Evolutionary conservation across 441 rosid species (phyloP), one percentile per base, ranked within the genome.

Genomic region (Manihot esculenta): DNA sequence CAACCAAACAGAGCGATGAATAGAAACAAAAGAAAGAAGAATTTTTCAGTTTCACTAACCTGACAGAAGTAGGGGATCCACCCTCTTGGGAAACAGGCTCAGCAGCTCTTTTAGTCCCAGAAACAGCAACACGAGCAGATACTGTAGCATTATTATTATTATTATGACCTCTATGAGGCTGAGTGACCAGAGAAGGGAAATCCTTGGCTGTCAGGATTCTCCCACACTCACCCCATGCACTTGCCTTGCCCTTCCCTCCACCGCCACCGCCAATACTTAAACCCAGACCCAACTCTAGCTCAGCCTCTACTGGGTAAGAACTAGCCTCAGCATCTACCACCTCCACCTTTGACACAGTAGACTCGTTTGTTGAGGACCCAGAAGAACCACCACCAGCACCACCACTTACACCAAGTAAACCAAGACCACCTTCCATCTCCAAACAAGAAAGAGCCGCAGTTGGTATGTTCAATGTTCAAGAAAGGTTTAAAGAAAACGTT

Each of bases 181-280:
- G 80, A 60, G 82, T 35, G 24, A 74, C 81, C 50, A 79, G 80
- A 26, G 84, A 85, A 78, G 92, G 92, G 73, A 92, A 90, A 75
- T 90, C 97, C 72, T 87, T 82, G 44, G 98, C 97, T 21, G 91
- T 92, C 57, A 92, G 80, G 81, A 92, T 90, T 75, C 93, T 84
- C 8, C 90, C 92, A 76, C 88, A 83, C 83, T 87, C 91, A 48
- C 84, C 84, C 89, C 90, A 81, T 68, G 83, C 74, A 33, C 69
- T 77, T 24, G 74, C 73, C 74, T 83, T 85, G 35, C 74, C 78
- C 24, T 55, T 62, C n/a, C 80, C 75, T 3, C 87, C 80, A 4
- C 86, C 77, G 38, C 86, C 77, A 48, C 82, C 70, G 13, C 97
- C 93, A 7, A 89, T 84, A 72, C 97, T 83, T 68, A 92, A 82